phyloP scores from a whole-genome alignment of 331 rosid species.

The Dryas integrifolia region DNA sequence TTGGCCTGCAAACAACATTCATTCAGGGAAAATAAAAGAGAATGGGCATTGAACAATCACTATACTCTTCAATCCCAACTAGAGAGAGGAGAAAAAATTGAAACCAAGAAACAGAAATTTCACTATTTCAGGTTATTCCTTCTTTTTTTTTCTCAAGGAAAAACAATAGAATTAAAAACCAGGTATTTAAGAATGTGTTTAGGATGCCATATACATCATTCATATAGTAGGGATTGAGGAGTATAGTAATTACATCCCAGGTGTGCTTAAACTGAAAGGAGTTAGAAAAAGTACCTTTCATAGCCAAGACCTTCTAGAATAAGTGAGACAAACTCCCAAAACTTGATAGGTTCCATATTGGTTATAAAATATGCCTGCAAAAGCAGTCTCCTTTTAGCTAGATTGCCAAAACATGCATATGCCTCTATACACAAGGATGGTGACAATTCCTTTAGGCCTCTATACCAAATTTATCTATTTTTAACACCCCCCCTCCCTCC shows the following conservation, averaged over 20 bases:
- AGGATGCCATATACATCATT: background rate
- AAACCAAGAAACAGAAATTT: background rate
- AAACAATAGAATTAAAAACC: background rate
- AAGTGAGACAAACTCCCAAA: constrained; percentile 88
- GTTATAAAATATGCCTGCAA: constrained; percentile 95
- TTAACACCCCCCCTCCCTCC: background rate
- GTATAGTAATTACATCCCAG: background rate
- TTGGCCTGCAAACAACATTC: constrained; percentile 72
- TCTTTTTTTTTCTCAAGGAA: no score
- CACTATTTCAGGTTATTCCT: background rate
- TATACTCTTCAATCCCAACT: background rate
- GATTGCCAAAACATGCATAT: background rate
- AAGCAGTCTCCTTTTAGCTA: constrained; percentile 22
- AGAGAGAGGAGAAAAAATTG: background rate
- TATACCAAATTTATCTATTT: no score
- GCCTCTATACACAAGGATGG: background rate
- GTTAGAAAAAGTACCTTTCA: constrained; percentile 50
- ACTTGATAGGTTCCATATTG: constrained; percentile 82
- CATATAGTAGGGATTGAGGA: background rate
- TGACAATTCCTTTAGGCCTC: no score
- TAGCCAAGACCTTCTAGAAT: constrained; percentile 89
- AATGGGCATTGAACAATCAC: background rate
- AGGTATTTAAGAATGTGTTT: background rate
- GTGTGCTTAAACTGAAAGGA: constrained; percentile 1
- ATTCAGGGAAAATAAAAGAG: constrained; percentile 34